These are phyloP conservation scores for Suaeda aralocaspica DNA, from an alignment of 148 eudicot genomes.

Conservation along the genomic window DNA sequence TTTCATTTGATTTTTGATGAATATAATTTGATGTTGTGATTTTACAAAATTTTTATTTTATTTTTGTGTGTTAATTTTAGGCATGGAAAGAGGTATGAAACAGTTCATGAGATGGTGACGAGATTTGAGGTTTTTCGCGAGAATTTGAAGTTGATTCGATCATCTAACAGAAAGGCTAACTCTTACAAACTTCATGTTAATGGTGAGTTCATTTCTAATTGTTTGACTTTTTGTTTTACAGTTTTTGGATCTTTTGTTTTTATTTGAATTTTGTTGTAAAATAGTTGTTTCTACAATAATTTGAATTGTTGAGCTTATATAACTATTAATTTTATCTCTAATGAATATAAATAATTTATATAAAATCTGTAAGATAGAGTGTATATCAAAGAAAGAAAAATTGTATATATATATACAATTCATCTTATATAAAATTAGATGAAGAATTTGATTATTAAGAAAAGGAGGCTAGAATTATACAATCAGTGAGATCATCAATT, in stretches of 20 bases:
- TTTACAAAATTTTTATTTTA: neutral
- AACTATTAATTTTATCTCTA: neutral
- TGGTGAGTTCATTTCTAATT: slow-evolving; percentile 33
- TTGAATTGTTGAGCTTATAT: neutral
- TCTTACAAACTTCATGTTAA: slow-evolving; percentile 79
- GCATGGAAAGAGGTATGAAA: slow-evolving; percentile 80
- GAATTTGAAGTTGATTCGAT: slow-evolving; percentile 64
- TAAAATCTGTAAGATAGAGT: too few relatives aligned
- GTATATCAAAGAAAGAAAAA: too few relatives aligned
- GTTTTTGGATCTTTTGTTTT: neutral
- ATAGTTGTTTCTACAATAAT: neutral
- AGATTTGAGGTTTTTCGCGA: slow-evolving; percentile 63
- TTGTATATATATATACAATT: too few relatives aligned
- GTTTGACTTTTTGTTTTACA: neutral
- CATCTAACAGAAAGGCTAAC: slow-evolving; percentile 56
- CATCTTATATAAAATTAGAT: too few relatives aligned
- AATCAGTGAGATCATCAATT: too few relatives aligned
- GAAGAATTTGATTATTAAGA: too few relatives aligned
- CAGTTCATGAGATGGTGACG: slow-evolving; percentile 50
- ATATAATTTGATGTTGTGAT: neutral
- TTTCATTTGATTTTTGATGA: slow-evolving; percentile 7
- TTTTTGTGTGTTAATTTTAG: slow-evolving; percentile 26
- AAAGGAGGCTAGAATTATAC: too few relatives aligned
- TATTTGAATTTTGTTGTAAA: neutral
- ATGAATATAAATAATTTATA: neutral